Percentiles rank a stretch among this genome's conserved stretches.
phyloP scores from a whole-genome alignment of 2,329 filamentous ascomycete genomes.

The Aspergillus hortae region DNA sequence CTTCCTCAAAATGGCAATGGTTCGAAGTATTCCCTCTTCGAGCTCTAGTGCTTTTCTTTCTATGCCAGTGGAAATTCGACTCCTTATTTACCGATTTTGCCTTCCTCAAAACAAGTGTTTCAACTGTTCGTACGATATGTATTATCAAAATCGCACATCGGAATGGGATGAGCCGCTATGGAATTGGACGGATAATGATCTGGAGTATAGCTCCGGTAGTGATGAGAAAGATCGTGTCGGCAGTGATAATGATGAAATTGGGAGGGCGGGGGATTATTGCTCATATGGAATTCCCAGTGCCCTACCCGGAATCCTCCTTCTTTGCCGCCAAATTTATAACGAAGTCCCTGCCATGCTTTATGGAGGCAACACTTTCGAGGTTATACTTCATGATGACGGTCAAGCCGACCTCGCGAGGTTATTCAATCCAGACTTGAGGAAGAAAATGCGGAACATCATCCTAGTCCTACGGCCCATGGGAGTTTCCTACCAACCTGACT shows the following conservation, averaged over 20 bases:
- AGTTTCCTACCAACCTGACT: background rate
- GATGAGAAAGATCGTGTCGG: background rate
- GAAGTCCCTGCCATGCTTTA: background rate
- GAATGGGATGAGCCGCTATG: background rate
- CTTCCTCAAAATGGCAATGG: background rate
- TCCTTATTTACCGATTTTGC: background rate
- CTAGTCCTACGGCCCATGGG: background rate
- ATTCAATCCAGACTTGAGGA: background rate
- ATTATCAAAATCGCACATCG: background rate
- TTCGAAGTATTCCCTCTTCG: background rate
- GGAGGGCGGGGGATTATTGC: background rate
- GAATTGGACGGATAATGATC: background rate
- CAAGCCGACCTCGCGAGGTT: background rate
- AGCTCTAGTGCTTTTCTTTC: background rate
- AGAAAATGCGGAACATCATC: background rate
- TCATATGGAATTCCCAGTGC: background rate
- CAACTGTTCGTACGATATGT: background rate
- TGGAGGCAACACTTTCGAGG: background rate
- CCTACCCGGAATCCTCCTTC: background rate
- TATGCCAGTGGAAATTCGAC: background rate
- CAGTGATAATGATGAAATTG: background rate
- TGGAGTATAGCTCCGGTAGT: background rate
- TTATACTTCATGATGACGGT: background rate
- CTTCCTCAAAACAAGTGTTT: background rate
- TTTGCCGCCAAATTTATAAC: background rate